Conservation (phyloP, 1,284 basidiomycete species). For the Taiwanofungus camphoratus region DNA sequence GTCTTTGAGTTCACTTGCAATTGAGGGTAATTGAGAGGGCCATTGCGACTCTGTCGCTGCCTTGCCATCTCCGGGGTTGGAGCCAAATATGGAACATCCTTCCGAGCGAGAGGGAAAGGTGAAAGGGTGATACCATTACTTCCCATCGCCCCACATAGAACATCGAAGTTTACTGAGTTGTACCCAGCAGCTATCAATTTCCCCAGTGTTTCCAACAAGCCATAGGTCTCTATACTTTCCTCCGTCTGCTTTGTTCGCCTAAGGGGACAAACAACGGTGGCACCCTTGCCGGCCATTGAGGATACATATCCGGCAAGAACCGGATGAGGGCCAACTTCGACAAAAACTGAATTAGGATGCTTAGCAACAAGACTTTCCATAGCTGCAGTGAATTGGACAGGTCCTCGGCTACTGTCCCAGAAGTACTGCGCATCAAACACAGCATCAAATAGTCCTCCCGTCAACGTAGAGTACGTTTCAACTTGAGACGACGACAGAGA, state of each 20-base stretch:
- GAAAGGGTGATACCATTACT: background rate
- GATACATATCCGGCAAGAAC: constrained; percentile 30
- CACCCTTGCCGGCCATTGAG: constrained; percentile 9
- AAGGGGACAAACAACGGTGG: background rate
- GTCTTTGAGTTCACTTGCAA: constrained; percentile 30
- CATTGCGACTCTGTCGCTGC: constrained; percentile 21
- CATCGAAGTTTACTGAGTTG: constrained; percentile 14
- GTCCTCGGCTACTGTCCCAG: constrained; percentile 29
- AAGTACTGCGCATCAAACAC: constrained; percentile 28
- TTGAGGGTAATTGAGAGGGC: constrained; percentile 30
- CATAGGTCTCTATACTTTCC: background rate
- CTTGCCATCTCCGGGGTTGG: constrained; percentile 10
- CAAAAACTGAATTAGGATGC: constrained; percentile 19
- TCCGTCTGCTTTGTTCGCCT: background rate
- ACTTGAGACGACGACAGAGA: constrained; percentile 9
- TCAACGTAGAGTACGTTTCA: constrained; percentile 22
- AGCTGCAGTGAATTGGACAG: constrained; percentile 28
- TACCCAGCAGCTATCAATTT: constrained; percentile 12
- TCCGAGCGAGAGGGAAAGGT: constrained; percentile 16
- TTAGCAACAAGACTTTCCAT: constrained; percentile 12
- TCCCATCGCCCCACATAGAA: constrained; percentile 5
- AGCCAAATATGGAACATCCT: constrained; percentile 11
- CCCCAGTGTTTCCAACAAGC: constrained; percentile 10
- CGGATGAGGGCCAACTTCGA: constrained; percentile 34
- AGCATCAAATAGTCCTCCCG: constrained; percentile 17